A percentile compares a stretch with the other conserved stretches of the same genome.
phyloP scores from a whole-genome alignment of 208 protist genomes.

The Phytomonas francai region DNA sequence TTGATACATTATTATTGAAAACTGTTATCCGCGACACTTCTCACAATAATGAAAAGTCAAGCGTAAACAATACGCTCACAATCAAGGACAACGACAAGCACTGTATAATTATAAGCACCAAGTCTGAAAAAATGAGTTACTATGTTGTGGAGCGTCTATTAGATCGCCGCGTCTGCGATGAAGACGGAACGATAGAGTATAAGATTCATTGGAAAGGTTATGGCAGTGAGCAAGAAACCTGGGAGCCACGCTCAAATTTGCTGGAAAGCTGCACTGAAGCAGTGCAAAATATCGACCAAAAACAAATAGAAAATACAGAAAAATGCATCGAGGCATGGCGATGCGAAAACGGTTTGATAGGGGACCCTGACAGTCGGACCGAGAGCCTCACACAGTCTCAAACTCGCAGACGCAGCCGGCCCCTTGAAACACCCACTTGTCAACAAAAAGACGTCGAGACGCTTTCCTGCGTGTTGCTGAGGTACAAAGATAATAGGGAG shows the following conservation, averaged over 20 bases:
- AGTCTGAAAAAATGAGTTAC: conserved; percentile 18
- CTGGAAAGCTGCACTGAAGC: conserved; percentile 23
- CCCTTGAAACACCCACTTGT: not conserved
- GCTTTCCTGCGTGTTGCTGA: conserved; percentile 13
- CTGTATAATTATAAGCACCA: not conserved
- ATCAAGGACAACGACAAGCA: not conserved
- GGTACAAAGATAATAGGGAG: conserved; percentile 7
- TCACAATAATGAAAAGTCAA: not conserved
- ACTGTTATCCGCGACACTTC: not conserved
- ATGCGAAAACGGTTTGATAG: not conserved
- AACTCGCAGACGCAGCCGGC: not conserved
- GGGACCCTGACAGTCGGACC: not conserved
- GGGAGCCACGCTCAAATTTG: conserved; percentile 53
- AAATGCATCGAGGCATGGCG: conserved; percentile 29
- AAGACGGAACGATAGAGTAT: conserved; percentile 59
- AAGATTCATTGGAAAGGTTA: conserved; percentile 34
- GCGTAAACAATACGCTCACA: conserved; percentile 2
- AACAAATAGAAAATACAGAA: conserved; percentile 24
- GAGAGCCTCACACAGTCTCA: not conserved
- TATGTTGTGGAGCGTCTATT: conserved; percentile 31
- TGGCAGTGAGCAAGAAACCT: conserved; percentile 20
- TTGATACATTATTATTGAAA: not conserved
- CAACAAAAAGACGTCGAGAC: conserved; percentile 6
- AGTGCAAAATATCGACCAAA: conserved; percentile 37
- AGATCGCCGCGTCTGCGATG: conserved; percentile 33